phyloP scores from a whole-genome alignment of 1,139 yeast species.

The Yarrowia galli region DNA sequence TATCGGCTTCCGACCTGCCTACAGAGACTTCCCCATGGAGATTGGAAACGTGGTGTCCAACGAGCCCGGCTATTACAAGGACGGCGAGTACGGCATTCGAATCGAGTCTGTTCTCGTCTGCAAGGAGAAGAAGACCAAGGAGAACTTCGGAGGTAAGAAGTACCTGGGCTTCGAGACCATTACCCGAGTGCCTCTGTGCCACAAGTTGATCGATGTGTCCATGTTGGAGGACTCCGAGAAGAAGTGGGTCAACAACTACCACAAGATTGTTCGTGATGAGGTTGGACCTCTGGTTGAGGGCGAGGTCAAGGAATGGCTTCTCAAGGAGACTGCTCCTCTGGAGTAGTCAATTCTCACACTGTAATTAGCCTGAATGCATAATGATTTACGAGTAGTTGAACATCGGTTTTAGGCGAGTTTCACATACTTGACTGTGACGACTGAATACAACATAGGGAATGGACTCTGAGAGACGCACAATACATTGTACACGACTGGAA shows the following conservation, averaged over 20 bases:
- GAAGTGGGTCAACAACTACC: constrained; percentile 73
- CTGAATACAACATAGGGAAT: too few species aligned
- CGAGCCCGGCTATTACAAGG: constrained; percentile 96
- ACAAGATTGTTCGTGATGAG: constrained; percentile 64
- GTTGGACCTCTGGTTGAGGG: constrained; percentile 59
- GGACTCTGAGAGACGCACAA: too few species aligned
- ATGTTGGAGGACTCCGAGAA: constrained; percentile 69
- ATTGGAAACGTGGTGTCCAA: constrained; percentile 85
- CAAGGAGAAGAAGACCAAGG: constrained; percentile 56
- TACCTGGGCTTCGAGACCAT: constrained; percentile 83
- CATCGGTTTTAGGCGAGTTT: too few species aligned
- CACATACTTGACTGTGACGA: too few species aligned
- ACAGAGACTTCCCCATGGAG: constrained; percentile 54
- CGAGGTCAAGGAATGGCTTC: constrained; percentile 73
- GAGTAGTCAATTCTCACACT: constrained; percentile 1
- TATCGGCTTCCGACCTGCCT: constrained; percentile 68
- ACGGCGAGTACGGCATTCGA: constrained; percentile 91
- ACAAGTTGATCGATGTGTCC: constrained; percentile 65
- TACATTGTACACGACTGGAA: too few species aligned
- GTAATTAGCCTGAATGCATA: constrained; percentile 7
- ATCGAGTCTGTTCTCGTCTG: constrained; percentile 82
- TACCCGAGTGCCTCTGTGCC: constrained; percentile 87
- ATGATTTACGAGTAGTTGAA: neutral
- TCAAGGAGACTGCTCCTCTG: constrained; percentile 67
- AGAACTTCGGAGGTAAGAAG: constrained; percentile 59